Evolutionary conservation across 2,329 filamentous ascomycete genomes (phyloP), one percentile per base, ranked within the genome.

Genomic region (Fusarium anguioides): DNA sequence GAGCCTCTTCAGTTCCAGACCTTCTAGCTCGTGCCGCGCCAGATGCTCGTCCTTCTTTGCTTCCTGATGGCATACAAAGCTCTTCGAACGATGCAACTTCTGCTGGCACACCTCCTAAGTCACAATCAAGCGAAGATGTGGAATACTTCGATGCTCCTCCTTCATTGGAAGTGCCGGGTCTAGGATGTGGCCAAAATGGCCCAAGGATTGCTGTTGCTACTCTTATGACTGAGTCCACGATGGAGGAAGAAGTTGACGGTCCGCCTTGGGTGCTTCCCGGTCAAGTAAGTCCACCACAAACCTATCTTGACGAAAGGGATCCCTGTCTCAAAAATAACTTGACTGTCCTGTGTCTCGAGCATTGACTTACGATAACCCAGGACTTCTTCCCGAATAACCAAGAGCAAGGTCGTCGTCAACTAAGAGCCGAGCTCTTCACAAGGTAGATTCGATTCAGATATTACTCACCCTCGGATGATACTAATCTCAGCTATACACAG

Each of bases 281-380:
- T 6, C 33, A n/a, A 20, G 64, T 68, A 42, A 62, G 64, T 60
- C 3, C 14, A 9, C 11, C n/a, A n/a, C n/a, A 26, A 29, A 14
- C 26, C 45, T 24, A 10, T 3, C 9, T 9, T 45, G 20, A 17
- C 14, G 17, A 17, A 4, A n/a, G n/a, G 6, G 11, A 33, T 29
- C 3, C 6, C 10, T 8, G 14, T 7, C 14, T 7, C 5, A 7
- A 5, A 9, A 7, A 14, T 8, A 8, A 11, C 5, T 14, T 3
- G 6, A 18, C 17, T 12, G 6, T n/a, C n/a, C 21, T 24, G 18
- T 5, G 5, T 21, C 14, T n/a, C 11, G 4, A 4, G 11, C 6
- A 33, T 11, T 0, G 10, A 3, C 29, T 66, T 10, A 65, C 20
- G 12, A 23, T 7, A 8, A 4, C 14, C n/a, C n/a, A 62, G 60